phyloP scores from a whole-genome alignment of 306 rosid species.

The Cucurbita moschata region DNA sequence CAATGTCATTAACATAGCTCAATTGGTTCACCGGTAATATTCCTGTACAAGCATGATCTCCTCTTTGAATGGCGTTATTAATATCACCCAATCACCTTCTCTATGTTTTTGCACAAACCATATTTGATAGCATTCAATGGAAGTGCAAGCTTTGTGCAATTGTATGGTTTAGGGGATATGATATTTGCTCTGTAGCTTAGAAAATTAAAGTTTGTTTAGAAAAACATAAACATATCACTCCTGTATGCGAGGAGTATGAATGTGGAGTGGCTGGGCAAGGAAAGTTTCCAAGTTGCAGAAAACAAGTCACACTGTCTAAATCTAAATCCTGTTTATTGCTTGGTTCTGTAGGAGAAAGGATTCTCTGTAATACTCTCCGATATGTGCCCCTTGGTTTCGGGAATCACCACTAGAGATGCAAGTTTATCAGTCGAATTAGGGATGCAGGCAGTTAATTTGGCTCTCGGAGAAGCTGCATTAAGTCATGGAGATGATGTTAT shows the following conservation, averaged over 20 bases:
- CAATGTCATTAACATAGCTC: neutral
- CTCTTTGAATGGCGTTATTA: neutral
- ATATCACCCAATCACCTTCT: neutral
- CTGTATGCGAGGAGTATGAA: neutral
- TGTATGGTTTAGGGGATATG: neutral
- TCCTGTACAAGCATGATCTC: neutral
- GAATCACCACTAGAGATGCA: conserved; percentile 71
- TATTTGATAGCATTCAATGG: neutral
- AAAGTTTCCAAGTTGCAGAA: neutral
- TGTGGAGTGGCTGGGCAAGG: neutral
- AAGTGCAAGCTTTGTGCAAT: neutral
- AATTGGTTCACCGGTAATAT: neutral
- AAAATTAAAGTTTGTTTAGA: neutral
- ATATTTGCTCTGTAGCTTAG: neutral
- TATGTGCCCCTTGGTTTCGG: conserved; percentile 85
- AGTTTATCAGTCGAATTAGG: conserved; percentile 72
- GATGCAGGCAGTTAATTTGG: conserved; percentile 65
- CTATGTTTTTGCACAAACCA: neutral
- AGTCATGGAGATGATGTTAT: conserved; percentile 10
- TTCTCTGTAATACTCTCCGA: conserved; percentile 75
- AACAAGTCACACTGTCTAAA: neutral
- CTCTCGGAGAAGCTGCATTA: conserved; percentile 45
- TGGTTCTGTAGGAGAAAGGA: conserved; percentile 20
- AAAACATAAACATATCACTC: neutral
- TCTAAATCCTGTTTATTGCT: neutral